Evolutionary conservation across 345 rosid species (phyloP).

Genomic region (Corchorus capsularis): DNA sequence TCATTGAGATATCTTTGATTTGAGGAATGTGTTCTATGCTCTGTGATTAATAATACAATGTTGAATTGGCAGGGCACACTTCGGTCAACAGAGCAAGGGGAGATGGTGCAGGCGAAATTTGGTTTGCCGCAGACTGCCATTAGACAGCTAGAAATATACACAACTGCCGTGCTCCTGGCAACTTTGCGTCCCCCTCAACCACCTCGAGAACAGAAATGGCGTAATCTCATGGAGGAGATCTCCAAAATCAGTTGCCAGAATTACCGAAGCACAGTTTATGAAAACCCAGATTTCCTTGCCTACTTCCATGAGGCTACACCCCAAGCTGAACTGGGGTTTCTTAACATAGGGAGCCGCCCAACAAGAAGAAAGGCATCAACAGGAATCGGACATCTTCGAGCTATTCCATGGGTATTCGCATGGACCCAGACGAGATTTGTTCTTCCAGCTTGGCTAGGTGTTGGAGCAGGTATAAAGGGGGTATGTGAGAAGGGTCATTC

Average conservation of each 20-base stretch:
- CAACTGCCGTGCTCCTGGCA: conserved; percentile 93
- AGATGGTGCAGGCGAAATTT: conserved; percentile 99
- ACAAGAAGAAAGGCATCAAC: conserved; percentile 82
- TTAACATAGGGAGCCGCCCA: conserved; percentile 96
- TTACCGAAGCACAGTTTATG: conserved; percentile 79
- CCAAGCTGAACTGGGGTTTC: conserved; percentile 93
- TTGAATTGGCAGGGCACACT: conserved; percentile 73
- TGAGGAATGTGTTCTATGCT: conserved; percentile 13
- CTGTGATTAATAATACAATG: background rate
- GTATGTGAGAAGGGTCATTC: conserved; percentile 81
- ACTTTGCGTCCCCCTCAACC: conserved; percentile 83
- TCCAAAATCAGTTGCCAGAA: conserved; percentile 75
- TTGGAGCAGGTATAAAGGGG: conserved; percentile 80
- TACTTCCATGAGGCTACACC: conserved; percentile 98
- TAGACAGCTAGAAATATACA: conserved; percentile 92
- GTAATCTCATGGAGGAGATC: conserved; percentile 92
- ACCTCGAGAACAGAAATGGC: conserved; percentile 95
- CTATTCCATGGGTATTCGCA: conserved; percentile 98
- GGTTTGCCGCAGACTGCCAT: conserved; percentile 92
- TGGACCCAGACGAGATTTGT: conserved; percentile 99
- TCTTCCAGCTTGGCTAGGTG: conserved; percentile 99
- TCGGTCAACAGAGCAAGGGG: conserved; percentile 98
- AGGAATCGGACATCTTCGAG: conserved; percentile 94
- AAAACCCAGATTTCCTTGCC: conserved; percentile 87
- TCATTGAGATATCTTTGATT: background rate